Evolutionary conservation across 257 asterid species (phyloP).

Genomic region (Cinchona pubescens): DNA sequence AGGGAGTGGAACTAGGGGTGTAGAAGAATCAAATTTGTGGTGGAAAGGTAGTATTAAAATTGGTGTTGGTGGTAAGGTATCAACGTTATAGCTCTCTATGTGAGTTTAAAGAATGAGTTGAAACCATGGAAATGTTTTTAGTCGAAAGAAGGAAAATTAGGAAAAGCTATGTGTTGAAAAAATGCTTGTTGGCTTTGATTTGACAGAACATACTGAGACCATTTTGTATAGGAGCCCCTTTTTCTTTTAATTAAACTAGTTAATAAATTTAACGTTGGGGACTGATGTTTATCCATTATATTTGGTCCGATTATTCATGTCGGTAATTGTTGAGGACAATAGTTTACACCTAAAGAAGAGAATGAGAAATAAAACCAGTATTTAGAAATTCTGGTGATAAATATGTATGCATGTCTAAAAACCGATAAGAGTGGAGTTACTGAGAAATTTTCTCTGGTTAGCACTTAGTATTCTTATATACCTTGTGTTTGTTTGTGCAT

Average conservation of each 20-base stretch:
- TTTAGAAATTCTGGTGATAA: not conserved
- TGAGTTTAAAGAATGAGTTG: not conserved
- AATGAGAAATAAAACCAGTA: not conserved
- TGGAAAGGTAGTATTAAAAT: not conserved
- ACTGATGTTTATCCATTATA: not conserved
- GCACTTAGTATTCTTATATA: not conserved
- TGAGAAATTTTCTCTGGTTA: not conserved
- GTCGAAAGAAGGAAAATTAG: not conserved
- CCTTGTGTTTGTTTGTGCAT: not conserved
- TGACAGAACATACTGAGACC: not conserved
- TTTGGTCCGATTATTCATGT: not conserved
- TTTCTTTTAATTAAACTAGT: not conserved
- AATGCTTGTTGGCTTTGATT: not conserved
- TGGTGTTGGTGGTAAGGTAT: not conserved
- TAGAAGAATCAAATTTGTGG: not conserved
- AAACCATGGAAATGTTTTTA: not conserved
- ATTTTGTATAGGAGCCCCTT: not conserved
- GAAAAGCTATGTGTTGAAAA: not conserved
- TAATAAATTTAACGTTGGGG: not conserved
- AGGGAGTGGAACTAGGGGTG: not conserved
- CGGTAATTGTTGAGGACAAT: too few species aligned
- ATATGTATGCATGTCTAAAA: not conserved
- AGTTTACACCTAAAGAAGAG: not conserved
- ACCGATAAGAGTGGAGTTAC: not conserved
- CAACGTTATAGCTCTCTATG: not conserved